Base-by-base conservation (phyloP, 768 basidiomycete genomes). In the Lactarius pseudohatsudake region DNA sequence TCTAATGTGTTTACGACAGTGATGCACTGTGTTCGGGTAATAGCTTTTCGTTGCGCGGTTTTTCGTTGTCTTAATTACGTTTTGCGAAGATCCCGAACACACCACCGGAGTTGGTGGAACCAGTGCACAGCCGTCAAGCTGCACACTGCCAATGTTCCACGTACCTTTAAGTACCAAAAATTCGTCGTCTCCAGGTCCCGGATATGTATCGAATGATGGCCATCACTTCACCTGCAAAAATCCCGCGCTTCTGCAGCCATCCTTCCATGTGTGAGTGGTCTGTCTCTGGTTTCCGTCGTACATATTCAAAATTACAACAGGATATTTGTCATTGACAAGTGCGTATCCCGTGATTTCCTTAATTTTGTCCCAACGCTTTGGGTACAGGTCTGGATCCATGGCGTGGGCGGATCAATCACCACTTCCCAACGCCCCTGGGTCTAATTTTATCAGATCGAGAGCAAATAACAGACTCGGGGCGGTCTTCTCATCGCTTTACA, bases 191-290 rank as follows among this genome's bases (percentile, higher is more conserved):
- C 50, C 4, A 22, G 78, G 77, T 1, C n/a, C 75, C 2, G 81
- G 85, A 8, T 82, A 87, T 67, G 66, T 85, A 32, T 86, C 85
- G 3, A 76, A 76, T 30, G 85, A 87, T 61, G 85, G 86, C 0
- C 86, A 87, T 71, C 71, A 77, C 15, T 87, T 85, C 63, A n/a
- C 72, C 1, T 87, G 85, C 74, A 77, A 78, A 62, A 85, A 86
- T 66, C 85, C 86, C 1, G 77, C 76, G 0, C 75, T 81, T 8
- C 73, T 82, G 73, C 81, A 80, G 18, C 83, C 82, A 69, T 79
- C 85, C 0, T 86, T 81, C 75, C 85, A 87, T 72, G 83, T 87
- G 84, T 86, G 71, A 64, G 84, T 79, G 1, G 2, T 28, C 22
- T 2, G 18, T 30, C 34, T 8, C 47, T 0, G 45, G n/a, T n/a